Evolutionary conservation across 768 basidiomycete species (phyloP), one percentile per base, ranked within the genome.

Genomic region (Harrya chromipes): DNA sequence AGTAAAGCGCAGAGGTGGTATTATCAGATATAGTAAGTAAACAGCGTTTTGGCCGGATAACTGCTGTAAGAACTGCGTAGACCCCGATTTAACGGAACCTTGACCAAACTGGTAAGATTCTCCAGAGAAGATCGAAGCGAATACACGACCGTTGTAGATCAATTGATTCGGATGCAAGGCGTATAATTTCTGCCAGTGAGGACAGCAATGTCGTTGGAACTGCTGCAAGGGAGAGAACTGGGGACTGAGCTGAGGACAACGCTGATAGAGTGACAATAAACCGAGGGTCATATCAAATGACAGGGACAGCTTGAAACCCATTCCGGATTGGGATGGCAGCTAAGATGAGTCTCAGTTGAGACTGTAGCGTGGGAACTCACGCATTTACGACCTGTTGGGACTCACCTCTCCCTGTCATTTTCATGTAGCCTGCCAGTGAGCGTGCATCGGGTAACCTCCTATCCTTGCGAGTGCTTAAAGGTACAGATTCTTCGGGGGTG

Each of bases 241-340:
- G 24, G 6, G 41, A 21, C 17, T 17, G 44, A 40, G 39, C 40
- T 54, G 23, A 43, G 34, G 21, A 42, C 31, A 35, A 9, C 5
- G 43, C 33, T 33, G 33, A 16, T 2, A 35, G 26, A n/a, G 40
- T 12, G 20, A 21, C 41, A 19, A 76, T 74, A 57, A 57, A 85
- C 82, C n/a, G n/a, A n/a, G n/a, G n/a, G 81, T 70, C 88, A 88
- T 89, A n/a, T 91, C 89, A 42, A 90, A 79, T 13, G 85, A 88
- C 51, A 90, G 59, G 68, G 89, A 90, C 43, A 91, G 70, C 62
- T 85, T 83, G 73, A 90, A 89, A 43, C 72, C 71, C 10, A 78
- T 70, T 16, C 73, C 75, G 21, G 75, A 74, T 42, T 76, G 70
- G 16, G 61, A 60, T 4, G 85, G n/a, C 84, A 27, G 84, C 81